Evolutionary conservation across 306 rosid genomes (phyloP).

Genomic region (Fragaria vesca): DNA sequence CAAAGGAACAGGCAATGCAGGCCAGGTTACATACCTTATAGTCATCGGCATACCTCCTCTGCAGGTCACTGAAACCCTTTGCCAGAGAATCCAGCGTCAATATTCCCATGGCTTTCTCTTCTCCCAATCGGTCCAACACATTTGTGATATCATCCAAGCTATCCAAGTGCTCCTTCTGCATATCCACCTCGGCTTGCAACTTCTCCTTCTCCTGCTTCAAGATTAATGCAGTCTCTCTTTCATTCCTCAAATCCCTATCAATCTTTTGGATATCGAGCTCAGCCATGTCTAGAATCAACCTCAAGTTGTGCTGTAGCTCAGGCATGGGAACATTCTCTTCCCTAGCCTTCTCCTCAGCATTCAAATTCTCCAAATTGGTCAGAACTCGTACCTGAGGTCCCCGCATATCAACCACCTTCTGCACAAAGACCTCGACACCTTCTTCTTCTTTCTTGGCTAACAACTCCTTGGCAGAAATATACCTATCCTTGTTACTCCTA

Average conservation of each 20-base stretch:
- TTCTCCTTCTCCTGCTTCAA: conserved; percentile 77
- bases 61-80: conserved; percentile 56
- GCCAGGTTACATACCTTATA: conserved; percentile 84
- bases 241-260: conserved; percentile 54
- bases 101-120: conserved; percentile 57
- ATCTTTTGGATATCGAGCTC: conserved; percentile 54
- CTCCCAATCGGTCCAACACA: conserved; percentile 50
- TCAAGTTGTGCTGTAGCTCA: conserved; percentile 52
- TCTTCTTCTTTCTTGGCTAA: conserved; percentile 78
- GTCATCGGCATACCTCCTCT: conserved; percentile 50
- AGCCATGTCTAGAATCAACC: conserved; percentile 45
- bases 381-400: conserved; percentile 55
- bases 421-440: conserved; percentile 54
- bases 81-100: conserved; percentile 74
- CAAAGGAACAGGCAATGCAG: conserved; percentile 80
- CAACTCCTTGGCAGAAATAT: conserved; percentile 70
- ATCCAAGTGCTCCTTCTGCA: conserved; percentile 69
- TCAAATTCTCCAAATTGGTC: conserved; percentile 55
- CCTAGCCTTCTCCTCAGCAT: conserved; percentile 46
- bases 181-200: conserved; percentile 49
- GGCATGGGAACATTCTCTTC: conserved; percentile 54
- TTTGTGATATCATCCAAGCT: conserved; percentile 52
- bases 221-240: conserved; percentile 71
- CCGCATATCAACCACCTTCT: conserved; percentile 62
- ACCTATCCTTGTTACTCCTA: conserved; percentile 44